These are phyloP conservation scores for Kwoniella dejecticola DNA, from an alignment of 768 basidiomycete species.

Conservation along the genomic window DNA sequence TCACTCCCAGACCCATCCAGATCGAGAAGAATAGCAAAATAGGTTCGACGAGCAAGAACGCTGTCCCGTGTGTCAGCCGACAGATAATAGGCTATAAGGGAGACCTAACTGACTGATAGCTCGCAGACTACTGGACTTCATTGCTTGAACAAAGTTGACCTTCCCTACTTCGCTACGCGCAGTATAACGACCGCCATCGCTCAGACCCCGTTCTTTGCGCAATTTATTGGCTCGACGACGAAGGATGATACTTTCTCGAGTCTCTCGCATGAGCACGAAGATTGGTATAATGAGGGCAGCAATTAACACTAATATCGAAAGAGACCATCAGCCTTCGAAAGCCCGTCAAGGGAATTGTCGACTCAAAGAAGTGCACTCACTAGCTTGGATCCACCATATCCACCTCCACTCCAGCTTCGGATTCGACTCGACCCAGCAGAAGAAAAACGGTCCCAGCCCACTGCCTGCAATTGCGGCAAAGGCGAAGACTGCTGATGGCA, in stretches of 20 bases:
- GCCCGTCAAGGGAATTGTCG: neutral
- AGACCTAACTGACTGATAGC: conserved; percentile 65
- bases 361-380: conserved; percentile 22
- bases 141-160: conserved; percentile 57
- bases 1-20: conserved; percentile 60
- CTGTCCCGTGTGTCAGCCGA: conserved; percentile 52
- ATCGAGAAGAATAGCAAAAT: conserved; percentile 67
- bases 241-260: conserved; percentile 69
- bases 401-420: conserved; percentile 69
- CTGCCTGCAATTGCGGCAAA: conserved; percentile 65
- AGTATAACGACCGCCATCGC: conserved; percentile 45
- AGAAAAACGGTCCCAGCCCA: conserved; percentile 66
- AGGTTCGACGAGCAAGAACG: conserved; percentile 70
- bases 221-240: conserved; percentile 65
- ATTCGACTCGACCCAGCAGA: conserved; percentile 65
- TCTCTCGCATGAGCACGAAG: conserved; percentile 68
- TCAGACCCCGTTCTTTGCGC: conserved; percentile 68
- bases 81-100: neutral
- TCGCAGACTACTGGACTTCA: conserved; percentile 70
- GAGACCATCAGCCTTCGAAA: too few relatives aligned
- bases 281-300: conserved; percentile 62
- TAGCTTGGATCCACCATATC: conserved; percentile 80
- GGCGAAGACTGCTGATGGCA: conserved; percentile 76
- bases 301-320: conserved; percentile 58
- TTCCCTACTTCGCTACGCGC: conserved; percentile 49